Base-by-base conservation (phyloP, 345 rosid species). In the Tarenaya hassleriana region DNA sequence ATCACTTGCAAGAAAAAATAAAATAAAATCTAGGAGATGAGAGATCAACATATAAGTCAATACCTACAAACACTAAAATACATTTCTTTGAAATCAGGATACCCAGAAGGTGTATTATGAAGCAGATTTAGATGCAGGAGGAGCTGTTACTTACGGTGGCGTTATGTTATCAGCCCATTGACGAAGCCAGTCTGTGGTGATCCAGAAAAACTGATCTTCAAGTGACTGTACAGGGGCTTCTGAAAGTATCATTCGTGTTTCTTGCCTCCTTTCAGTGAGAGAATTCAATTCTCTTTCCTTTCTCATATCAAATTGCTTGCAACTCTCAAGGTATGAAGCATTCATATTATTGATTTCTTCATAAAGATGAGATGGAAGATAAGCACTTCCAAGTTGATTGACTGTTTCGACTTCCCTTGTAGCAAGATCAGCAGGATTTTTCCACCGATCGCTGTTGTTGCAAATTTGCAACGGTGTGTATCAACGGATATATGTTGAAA, bases 181-280 rank as follows among this genome's bases (percentile, higher is more conserved):
- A 64, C 90, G 95, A 71, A 92, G 86, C 98, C 98, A 92, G 54
- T 83, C 94, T 12, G 75, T 63, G 58, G 88, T 79, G 67, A 84
- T 70, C 98, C 98, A 92, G 68, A 44, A 83, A 37, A 66, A 92
- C 16, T 77, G 77, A 68, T 76, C 81, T 62, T 71, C 90, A 69
- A 60, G 62, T 43, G 88, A 76, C 51, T 48, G 79, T 58, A 83
- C 95, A 38, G 94, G 78, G 48, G 95, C 94, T 69, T 82, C 95
- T 47, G 79, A 72, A 56, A 92, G 94, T 72, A 84, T 60, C 40
- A 85, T 75, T 44, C 95, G 82, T 68, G 87, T 92, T 69, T 92
- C 96, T 64, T 75, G 79, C 59, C 81, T 82, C 67, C 96, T 74
- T 52, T 75, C 77, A 41, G 75, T 69, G 59, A 84, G 64, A 38